Percentiles rank a stretch among this genome's conserved stretches.
Conservation (phyloP, 805 yeast genomes). For the Wickerhamiella cacticola region DNA sequence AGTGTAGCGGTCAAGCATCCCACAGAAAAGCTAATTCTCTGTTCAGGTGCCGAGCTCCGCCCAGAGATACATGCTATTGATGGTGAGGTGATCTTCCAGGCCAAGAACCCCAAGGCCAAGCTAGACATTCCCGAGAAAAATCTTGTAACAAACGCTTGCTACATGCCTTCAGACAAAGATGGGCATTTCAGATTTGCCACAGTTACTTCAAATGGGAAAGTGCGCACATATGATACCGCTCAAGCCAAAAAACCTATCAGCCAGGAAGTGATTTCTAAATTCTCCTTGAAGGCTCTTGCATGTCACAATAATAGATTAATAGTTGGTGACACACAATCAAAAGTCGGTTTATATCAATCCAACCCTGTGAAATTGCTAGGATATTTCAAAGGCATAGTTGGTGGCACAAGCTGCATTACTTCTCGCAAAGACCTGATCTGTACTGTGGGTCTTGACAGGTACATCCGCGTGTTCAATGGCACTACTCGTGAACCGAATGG, state of each 20-base stretch:
- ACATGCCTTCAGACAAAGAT: slow-evolving; percentile 28
- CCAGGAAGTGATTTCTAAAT: slow-evolving; percentile 43
- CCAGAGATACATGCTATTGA: slow-evolving; percentile 33
- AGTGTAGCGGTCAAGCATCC: slow-evolving; percentile 32
- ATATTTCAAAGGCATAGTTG: slow-evolving; percentile 65
- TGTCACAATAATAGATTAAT: slow-evolving; percentile 39
- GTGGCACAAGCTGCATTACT: slow-evolving; percentile 42
- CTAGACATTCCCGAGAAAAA: slow-evolving; percentile 74
- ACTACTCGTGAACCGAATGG: slow-evolving; percentile 46
- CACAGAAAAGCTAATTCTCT: slow-evolving; percentile 44
- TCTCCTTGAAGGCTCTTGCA: slow-evolving; percentile 37
- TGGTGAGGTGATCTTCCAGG: slow-evolving; percentile 43
- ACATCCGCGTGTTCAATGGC: slow-evolving; percentile 62
- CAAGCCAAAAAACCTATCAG: slow-evolving; percentile 56
- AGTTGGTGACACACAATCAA: slow-evolving; percentile 60
- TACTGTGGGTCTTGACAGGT: slow-evolving; percentile 81
- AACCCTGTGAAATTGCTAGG: slow-evolving; percentile 38
- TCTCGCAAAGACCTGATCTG: slow-evolving; percentile 34
- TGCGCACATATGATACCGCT: slow-evolving; percentile 59
- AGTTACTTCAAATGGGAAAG: slow-evolving; percentile 62
- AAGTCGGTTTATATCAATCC: slow-evolving; percentile 35
- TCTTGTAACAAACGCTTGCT: slow-evolving; percentile 53
- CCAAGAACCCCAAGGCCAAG: slow-evolving; percentile 69
- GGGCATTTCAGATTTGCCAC: slow-evolving; percentile 44
- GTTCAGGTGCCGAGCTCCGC: slow-evolving; percentile 80